These are phyloP conservation scores for Eimeria sp. DNA, from an alignment of 169 alveolate species.

Conservation along the genomic window DNA sequence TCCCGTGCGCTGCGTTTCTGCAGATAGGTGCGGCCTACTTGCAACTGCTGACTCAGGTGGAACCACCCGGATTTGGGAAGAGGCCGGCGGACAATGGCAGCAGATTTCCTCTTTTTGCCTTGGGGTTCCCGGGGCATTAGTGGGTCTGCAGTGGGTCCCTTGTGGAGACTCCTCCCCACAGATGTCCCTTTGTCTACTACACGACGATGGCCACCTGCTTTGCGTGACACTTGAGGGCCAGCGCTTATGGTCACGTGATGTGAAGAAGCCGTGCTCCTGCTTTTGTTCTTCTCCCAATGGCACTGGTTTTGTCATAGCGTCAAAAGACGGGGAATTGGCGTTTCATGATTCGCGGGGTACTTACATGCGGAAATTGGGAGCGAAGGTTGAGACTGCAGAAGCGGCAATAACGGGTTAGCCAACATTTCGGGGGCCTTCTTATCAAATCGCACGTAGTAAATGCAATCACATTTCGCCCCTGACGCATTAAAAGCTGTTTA, in stretches of 20 bases:
- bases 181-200: constrained; percentile 27
- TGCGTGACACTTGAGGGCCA: constrained; percentile 40
- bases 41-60: constrained; percentile 49
- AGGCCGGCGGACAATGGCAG: constrained; percentile 18
- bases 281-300: constrained; percentile 27
- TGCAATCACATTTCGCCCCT: not conserved
- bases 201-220: constrained; percentile 45
- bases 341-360: constrained; percentile 48
- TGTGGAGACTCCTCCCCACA: not conserved
- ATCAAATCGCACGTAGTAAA: not conserved
- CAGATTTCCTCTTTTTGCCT: constrained; percentile 11
- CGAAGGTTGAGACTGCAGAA: not conserved
- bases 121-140: constrained; percentile 33
- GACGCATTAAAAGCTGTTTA: not conserved
- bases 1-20: constrained; percentile 67
- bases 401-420: constrained; percentile 12
- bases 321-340: constrained; percentile 18
- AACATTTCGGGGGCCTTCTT: not conserved
- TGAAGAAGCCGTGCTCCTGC: constrained; percentile 37
- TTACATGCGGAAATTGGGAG: constrained; percentile 7
- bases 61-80: constrained; percentile 26
- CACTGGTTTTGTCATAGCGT: constrained; percentile 31
- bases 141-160: constrained; percentile 46
- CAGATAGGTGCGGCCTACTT: constrained; percentile 19
- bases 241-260: constrained; percentile 60